phyloP scores from a whole-genome alignment of 164 flowering plant genomes.

The Amborella trichopoda region DNA sequence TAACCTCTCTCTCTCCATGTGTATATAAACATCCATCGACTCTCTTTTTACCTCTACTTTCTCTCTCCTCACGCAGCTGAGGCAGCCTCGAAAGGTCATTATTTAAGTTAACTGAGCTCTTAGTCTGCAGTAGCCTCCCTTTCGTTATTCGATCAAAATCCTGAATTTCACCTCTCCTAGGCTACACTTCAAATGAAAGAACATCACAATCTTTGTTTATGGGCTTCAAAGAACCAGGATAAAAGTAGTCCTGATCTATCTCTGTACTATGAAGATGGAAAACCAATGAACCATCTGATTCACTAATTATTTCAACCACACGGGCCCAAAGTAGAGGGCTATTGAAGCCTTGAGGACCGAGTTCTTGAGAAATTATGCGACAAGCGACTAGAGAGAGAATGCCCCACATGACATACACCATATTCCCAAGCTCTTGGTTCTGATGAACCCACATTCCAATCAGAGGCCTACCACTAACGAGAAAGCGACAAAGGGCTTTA shows the following conservation, averaged over 20 bases:
- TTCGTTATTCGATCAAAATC: too few relatives aligned
- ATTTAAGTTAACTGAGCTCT: too few relatives aligned
- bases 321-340: slow-evolving; percentile 82
- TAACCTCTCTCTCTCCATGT: too few relatives aligned
- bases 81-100: too few relatives aligned
- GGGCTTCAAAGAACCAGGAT: slow-evolving; percentile 57
- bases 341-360: slow-evolving; percentile 65
- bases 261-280: slow-evolving; percentile 79
- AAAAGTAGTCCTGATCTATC: slow-evolving; percentile 37
- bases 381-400: slow-evolving; percentile 73
- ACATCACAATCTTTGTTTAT: slow-evolving; percentile 53
- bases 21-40: too few relatives aligned
- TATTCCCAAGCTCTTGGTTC: slow-evolving; percentile 94
- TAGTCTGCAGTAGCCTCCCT: too few relatives aligned
- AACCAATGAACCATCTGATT: slow-evolving; percentile 40
- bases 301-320: slow-evolving; percentile 68
- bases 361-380: slow-evolving; percentile 81
- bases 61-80: too few relatives aligned
- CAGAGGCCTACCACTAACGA: slow-evolving; percentile 39
- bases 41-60: too few relatives aligned
- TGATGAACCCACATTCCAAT: slow-evolving; percentile 97
- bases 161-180: slow-evolving; percentile 19
- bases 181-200: slow-evolving; percentile 71
- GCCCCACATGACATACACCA: slow-evolving; percentile 87
- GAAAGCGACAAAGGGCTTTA: slow-evolving; percentile 58